Evolutionary conservation across 2,329 filamentous ascomycete species (phyloP).

Genomic region (Colletotrichum navitas): DNA sequence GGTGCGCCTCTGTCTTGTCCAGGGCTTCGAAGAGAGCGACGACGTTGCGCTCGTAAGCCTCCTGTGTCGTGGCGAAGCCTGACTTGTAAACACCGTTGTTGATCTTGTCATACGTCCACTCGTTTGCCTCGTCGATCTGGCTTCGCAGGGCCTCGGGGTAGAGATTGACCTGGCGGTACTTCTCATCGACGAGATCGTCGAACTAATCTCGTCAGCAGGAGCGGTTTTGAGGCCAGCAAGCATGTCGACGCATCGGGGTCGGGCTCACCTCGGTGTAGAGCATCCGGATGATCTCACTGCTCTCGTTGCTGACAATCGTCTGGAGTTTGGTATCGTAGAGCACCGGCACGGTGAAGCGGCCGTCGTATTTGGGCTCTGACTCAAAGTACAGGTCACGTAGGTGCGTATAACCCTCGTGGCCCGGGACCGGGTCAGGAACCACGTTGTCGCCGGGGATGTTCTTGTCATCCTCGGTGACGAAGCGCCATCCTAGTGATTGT

Average conservation of each 20-base stretch:
- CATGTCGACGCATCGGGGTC: not conserved
- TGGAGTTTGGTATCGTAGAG: slow-evolving; percentile 83
- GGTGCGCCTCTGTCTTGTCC: slow-evolving; percentile 80
- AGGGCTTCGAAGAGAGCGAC: slow-evolving; percentile 79
- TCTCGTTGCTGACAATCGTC: slow-evolving; percentile 91
- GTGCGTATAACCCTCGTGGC: slow-evolving; percentile 76
- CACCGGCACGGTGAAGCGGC: slow-evolving; percentile 89
- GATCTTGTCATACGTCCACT: slow-evolving; percentile 82
- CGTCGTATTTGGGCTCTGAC: slow-evolving; percentile 77
- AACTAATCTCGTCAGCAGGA: slow-evolving; percentile 62
- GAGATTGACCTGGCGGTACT: slow-evolving; percentile 72
- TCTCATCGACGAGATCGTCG: slow-evolving; percentile 73
- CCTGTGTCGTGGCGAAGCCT: slow-evolving; percentile 87
- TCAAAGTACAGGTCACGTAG: slow-evolving; percentile 85
- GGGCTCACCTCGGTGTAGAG: slow-evolving; percentile 70
- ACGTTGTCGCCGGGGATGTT: slow-evolving; percentile 70
- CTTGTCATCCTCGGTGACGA: slow-evolving; percentile 72
- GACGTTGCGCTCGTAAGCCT: slow-evolving; percentile 84
- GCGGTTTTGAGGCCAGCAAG: not conserved
- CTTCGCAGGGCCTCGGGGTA: slow-evolving; percentile 74
- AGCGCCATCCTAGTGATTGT: slow-evolving; percentile 78
- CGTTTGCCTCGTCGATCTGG: slow-evolving; percentile 82
- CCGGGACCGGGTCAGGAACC: slow-evolving; percentile 75
- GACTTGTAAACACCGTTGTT: slow-evolving; percentile 81
- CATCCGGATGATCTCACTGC: slow-evolving; percentile 93